A percentile compares a stretch with the other conserved stretches of the same genome.
phyloP scores from a whole-genome alignment of 805 yeast species.

The Lipomyces japonicus region DNA sequence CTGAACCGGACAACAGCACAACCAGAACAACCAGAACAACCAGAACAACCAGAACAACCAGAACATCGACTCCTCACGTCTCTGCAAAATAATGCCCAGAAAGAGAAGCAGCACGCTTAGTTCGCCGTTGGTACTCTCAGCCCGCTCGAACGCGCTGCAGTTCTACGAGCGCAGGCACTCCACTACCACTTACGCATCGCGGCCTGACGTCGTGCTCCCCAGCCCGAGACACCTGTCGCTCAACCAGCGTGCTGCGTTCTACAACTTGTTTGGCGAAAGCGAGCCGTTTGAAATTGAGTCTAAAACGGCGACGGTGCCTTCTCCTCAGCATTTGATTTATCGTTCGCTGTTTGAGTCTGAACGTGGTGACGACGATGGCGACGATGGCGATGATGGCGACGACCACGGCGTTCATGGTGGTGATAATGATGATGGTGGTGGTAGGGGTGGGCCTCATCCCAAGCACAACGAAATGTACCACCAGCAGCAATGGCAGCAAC shows the following conservation, averaged over 20 bases:
- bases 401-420: conserved; percentile 3
- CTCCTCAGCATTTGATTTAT: conserved; percentile 6
- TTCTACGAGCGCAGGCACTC: conserved; percentile 29
- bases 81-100: too few relatives aligned
- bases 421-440: conserved; percentile 7
- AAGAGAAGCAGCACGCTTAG: conserved; percentile 6
- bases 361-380: conserved; percentile 7
- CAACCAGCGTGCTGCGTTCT: conserved; percentile 16
- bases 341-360: conserved; percentile 17
- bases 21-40: too few relatives aligned
- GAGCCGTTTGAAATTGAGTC: neutral
- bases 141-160: conserved; percentile 29
- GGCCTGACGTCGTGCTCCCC: neutral
- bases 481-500: conserved; percentile 15
- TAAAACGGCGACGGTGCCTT: neutral
- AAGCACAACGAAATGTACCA: neutral
- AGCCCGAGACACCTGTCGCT: neutral
- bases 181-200: conserved; percentile 14
- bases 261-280: conserved; percentile 17
- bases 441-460: too few relatives aligned
- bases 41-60: too few relatives aligned
- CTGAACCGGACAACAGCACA: too few relatives aligned
- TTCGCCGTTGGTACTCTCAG: conserved; percentile 30
- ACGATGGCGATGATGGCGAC: conserved; percentile 4
- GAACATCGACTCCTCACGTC: too few relatives aligned